phyloP scores from a whole-genome alignment of 2,329 filamentous ascomycete species.

The Coniochaeta ligniaria region DNA sequence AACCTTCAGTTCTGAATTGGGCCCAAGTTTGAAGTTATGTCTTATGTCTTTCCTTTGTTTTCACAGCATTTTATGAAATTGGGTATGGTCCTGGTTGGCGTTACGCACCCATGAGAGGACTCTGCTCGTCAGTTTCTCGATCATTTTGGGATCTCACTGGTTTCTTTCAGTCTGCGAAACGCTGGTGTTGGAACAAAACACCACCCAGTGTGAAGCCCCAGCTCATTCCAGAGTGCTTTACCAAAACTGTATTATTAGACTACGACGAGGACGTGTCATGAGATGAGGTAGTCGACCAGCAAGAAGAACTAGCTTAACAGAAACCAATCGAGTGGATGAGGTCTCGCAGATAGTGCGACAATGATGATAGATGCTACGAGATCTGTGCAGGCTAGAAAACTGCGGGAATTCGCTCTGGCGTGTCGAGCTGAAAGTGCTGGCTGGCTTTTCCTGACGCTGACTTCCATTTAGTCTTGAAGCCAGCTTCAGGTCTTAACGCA shows the following conservation, averaged over 20 bases:
- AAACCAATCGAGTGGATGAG: background rate
- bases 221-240: background rate
- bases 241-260: background rate
- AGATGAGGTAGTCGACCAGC: background rate
- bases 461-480: background rate
- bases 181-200: background rate
- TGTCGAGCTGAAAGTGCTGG: background rate
- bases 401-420: background rate
- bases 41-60: background rate
- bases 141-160: too few species aligned
- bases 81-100: background rate
- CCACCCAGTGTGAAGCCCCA: background rate
- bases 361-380: too few species aligned
- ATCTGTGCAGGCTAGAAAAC: background rate
- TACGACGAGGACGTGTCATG: background rate
- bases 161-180: background rate
- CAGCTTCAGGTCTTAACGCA: background rate
- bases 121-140: too few species aligned
- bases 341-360: too few species aligned
- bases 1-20: conserved; percentile 27
- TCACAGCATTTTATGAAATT: background rate
- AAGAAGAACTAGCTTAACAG: background rate
- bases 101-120: background rate
- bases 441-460: too few species aligned
- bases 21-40: background rate